Percentiles rank a stretch among this genome's conserved stretches.
Evolutionary conservation across 2,329 filamentous ascomycete genomes (phyloP).

Genomic region (Alternaria hordeiaustralica): DNA sequence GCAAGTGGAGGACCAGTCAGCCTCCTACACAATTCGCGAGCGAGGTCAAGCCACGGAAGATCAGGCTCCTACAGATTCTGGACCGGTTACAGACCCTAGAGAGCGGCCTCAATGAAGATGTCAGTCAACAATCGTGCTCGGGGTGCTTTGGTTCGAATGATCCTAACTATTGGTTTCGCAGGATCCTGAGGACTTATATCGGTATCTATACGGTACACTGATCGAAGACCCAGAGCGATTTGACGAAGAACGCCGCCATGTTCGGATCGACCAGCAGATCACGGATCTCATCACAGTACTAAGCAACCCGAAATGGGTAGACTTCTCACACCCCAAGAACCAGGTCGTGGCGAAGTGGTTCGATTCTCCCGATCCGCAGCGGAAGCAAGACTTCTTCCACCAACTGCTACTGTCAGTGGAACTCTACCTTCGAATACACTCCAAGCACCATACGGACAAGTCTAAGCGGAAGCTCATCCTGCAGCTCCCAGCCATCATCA

Average conservation of each 20-base stretch:
- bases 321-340: conserved; percentile 72
- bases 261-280: conserved; percentile 72
- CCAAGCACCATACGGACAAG: conserved; percentile 64
- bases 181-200: conserved; percentile 54
- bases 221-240: conserved; percentile 71
- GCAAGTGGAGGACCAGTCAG: conserved; percentile 63
- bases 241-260: conserved; percentile 61
- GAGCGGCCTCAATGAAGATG: conserved; percentile 51
- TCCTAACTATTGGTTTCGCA: conserved; percentile 46
- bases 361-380: conserved; percentile 62
- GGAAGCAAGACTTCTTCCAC: conserved; percentile 74
- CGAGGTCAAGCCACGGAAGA: conserved; percentile 65
- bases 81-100: conserved; percentile 53
- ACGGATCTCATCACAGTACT: conserved; percentile 73
- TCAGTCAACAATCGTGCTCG: conserved; percentile 37
- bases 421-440: conserved; percentile 73
- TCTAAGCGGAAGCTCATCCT: conserved; percentile 69
- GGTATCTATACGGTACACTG: conserved; percentile 70
- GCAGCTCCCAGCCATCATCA: conserved; percentile 72
- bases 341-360: conserved; percentile 78
- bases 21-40: conserved; percentile 65
- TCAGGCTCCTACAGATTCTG: conserved; percentile 60
- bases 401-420: conserved; percentile 78
- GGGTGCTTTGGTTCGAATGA: conserved; percentile 18
- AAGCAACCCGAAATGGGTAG: conserved; percentile 73